phyloP scores from a whole-genome alignment of 2,329 filamentous ascomycete genomes.

The Cladosporium sp. region DNA sequence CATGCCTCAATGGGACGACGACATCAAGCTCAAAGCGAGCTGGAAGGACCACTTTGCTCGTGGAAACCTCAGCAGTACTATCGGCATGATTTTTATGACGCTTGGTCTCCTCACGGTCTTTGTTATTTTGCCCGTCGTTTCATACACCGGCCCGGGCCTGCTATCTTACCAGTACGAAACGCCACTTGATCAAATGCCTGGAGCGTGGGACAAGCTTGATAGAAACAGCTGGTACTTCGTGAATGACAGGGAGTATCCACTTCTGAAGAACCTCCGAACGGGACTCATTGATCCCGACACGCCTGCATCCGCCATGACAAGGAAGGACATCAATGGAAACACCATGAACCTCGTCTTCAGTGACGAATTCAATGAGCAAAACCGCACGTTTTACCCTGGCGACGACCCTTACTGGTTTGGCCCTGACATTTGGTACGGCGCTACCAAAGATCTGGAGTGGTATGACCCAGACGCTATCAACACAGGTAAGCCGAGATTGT shows the following conservation, averaged over 20 bases:
- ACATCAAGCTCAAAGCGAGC: constrained; percentile 38
- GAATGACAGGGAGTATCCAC: constrained; percentile 12
- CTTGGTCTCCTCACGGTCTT: constrained; percentile 46
- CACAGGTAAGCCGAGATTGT: constrained; percentile 14
- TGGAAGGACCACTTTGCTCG: constrained; percentile 41
- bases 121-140: constrained; percentile 46
- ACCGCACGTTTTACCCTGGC: constrained; percentile 63
- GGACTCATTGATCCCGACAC: constrained; percentile 64
- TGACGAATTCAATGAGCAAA: constrained; percentile 63
- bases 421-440: constrained; percentile 66
- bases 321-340: constrained; percentile 53
- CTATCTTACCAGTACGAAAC: constrained; percentile 36
- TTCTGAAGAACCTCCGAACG: constrained; percentile 55
- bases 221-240: constrained; percentile 9
- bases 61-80: constrained; percentile 37
- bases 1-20: constrained; percentile 46
- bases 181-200: constrained; percentile 35
- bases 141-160: constrained; percentile 36
- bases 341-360: constrained; percentile 60
- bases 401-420: constrained; percentile 65
- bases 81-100: constrained; percentile 41
- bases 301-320: constrained; percentile 50
- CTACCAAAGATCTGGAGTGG: constrained; percentile 62
- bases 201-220: constrained; percentile 5
- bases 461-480: constrained; percentile 29